A percentile compares a stretch with the other conserved stretches of the same genome.
Evolutionary conservation across 2,329 filamentous ascomycete genomes (phyloP).

Genomic region (Ascochyta fabae): DNA sequence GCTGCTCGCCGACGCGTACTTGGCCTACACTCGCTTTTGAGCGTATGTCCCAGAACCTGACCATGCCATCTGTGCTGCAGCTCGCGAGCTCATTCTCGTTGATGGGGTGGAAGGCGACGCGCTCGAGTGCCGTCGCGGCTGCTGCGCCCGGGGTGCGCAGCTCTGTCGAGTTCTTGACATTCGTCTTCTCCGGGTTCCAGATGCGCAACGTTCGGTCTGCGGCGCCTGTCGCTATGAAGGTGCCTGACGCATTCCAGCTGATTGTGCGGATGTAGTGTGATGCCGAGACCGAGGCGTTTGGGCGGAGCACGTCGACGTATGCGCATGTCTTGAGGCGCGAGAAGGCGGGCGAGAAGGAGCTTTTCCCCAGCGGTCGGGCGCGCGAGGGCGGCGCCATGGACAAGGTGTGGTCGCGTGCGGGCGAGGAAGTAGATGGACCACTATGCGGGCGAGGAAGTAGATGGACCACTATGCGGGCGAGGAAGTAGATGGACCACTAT

Average conservation of each 20-base stretch:
- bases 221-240: slow-evolving; percentile 81
- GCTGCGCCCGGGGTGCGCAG: slow-evolving; percentile 66
- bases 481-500: background rate
- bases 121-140: slow-evolving; percentile 62
- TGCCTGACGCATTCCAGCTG: slow-evolving; percentile 87
- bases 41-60: slow-evolving; percentile 81
- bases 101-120: slow-evolving; percentile 77
- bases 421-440: too few relatives aligned
- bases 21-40: slow-evolving; percentile 74
- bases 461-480: too few relatives aligned
- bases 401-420: background rate
- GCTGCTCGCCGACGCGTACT: slow-evolving; percentile 65
- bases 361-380: slow-evolving; percentile 69
- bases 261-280: slow-evolving; percentile 69
- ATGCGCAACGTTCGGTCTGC: slow-evolving; percentile 74
- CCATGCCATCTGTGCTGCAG: slow-evolving; percentile 74
- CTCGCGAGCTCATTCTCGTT: slow-evolving; percentile 80
- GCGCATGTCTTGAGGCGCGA: slow-evolving; percentile 71
- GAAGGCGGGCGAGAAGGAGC: slow-evolving; percentile 72
- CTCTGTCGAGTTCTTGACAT: slow-evolving; percentile 77
- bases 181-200: slow-evolving; percentile 80
- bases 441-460: too few relatives aligned
- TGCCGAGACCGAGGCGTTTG: slow-evolving; percentile 39
- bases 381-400: slow-evolving; percentile 50
- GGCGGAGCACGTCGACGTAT: slow-evolving; percentile 60